Percentiles rank a stretch among this genome's conserved stretches.
phyloP scores from a whole-genome alignment of 768 basidiomycete species.

The Suillus lakei region DNA sequence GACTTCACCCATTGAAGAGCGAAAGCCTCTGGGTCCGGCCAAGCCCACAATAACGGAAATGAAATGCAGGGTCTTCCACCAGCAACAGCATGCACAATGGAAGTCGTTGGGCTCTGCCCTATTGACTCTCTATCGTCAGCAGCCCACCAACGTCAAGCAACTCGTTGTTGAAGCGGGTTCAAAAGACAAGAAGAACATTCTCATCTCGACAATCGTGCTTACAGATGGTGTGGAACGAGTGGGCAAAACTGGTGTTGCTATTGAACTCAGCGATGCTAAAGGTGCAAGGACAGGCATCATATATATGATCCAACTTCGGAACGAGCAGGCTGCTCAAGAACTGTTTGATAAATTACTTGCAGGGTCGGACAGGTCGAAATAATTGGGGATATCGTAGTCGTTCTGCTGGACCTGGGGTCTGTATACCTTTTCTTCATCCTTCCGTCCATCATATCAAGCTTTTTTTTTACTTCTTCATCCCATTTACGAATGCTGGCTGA shows the following conservation, averaged over 20 bases:
- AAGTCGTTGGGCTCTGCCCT: conserved; percentile 90
- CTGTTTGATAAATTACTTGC: conserved; percentile 86
- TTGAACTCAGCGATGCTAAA: conserved; percentile 85
- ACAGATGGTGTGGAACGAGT: conserved; percentile 97
- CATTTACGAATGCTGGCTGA: conserved; percentile 11
- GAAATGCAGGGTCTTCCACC: conserved; percentile 98
- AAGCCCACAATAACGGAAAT: conserved; percentile 83
- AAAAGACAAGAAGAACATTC: conserved; percentile 71
- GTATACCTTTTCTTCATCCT: background rate
- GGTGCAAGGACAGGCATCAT: conserved; percentile 93
- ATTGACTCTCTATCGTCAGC: conserved; percentile 84
- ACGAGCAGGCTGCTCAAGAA: conserved; percentile 83
- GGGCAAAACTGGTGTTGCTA: conserved; percentile 97
- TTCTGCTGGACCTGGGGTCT: background rate
- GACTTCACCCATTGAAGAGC: conserved; percentile 72
- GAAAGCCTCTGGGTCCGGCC: conserved; percentile 63
- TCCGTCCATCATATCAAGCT: background rate
- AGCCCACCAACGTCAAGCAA: conserved; percentile 91
- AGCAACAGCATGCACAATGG: conserved; percentile 98
- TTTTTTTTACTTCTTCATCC: conserved; percentile 9
- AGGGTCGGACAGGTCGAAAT: conserved; percentile 72
- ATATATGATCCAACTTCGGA: conserved; percentile 96
- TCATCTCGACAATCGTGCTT: conserved; percentile 95
- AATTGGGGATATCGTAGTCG: conserved; percentile 8
- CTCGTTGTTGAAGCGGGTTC: conserved; percentile 90